Conservation (phyloP, 2,329 filamentous ascomycete genomes). For the Colletotrichum cereale region DNA sequence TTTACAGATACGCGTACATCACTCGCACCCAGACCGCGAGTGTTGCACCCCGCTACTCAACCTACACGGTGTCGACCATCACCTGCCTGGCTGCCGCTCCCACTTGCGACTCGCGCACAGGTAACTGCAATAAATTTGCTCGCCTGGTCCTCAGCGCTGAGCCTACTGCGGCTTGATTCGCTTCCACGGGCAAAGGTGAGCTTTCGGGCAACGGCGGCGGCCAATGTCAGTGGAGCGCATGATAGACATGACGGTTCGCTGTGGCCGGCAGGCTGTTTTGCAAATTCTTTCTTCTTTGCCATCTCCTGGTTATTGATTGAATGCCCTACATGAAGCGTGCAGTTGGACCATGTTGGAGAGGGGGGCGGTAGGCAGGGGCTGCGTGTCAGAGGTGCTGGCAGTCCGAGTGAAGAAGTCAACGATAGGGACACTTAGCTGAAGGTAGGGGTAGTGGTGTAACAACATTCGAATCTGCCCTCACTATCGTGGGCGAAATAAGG, state of each 20-base stretch:
- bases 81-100: slow-evolving; percentile 14
- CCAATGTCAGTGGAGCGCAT: not conserved
- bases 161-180: slow-evolving; percentile 1
- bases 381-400: no score
- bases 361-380: no score
- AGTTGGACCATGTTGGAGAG: not conserved
- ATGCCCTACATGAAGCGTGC: not conserved
- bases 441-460: no score
- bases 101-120: slow-evolving; percentile 26
- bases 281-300: not conserved
- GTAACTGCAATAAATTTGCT: slow-evolving; percentile 29
- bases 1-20: slow-evolving; percentile 22
- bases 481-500: no score
- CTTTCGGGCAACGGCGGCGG: not conserved
- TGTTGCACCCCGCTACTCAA: slow-evolving; percentile 6
- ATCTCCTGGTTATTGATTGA: not conserved
- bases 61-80: slow-evolving; percentile 21
- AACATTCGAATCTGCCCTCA: no score
- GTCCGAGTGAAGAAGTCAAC: no score
- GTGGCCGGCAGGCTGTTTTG: not conserved
- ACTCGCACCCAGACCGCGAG: slow-evolving; percentile 19
- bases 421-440: no score
- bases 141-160: slow-evolving; percentile 22
- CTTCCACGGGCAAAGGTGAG: not conserved
- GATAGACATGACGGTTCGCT: not conserved